Evolutionary conservation across 176 grass and related monocot genomes (phyloP).

Genomic region (Cenchrus fungigraminus): DNA sequence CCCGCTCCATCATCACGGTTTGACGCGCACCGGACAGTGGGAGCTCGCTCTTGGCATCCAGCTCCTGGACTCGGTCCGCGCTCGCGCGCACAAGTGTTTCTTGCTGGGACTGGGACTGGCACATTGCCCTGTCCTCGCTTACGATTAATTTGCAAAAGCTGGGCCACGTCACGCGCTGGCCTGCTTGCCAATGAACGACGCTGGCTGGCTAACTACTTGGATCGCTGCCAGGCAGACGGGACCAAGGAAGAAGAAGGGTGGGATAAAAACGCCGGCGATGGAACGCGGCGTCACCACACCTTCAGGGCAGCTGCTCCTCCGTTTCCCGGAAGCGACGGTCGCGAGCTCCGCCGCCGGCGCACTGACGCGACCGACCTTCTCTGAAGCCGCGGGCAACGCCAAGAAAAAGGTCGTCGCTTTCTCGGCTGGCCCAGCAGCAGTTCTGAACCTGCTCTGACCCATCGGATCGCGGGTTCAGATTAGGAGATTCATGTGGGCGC

Average conservation of each 20-base stretch:
- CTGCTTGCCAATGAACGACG: neutral
- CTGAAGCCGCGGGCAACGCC: neutral
- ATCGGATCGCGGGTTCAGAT: no score
- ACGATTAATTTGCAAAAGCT: no score
- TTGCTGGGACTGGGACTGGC: neutral
- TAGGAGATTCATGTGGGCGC: no score
- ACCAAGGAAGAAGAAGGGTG: neutral
- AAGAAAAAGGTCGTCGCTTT: neutral
- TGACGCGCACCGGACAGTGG: neutral
- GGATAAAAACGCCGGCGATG: neutral
- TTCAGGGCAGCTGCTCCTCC: neutral
- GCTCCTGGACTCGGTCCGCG: slow-evolving; percentile 3
- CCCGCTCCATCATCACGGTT: neutral
- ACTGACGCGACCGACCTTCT: neutral
- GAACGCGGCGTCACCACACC: neutral
- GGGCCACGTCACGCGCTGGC: neutral
- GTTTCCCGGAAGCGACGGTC: slow-evolving; percentile 17
- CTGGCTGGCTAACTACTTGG: neutral
- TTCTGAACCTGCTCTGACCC: no score
- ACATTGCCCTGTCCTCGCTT: no score
- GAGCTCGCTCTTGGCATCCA: neutral
- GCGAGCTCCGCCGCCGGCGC: neutral
- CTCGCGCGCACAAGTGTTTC: slow-evolving; percentile 9
- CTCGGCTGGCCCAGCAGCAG: no score
- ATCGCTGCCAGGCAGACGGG: neutral